Evolutionary conservation across 306 rosid genomes (phyloP).

Genomic region (Malus asiatica): DNA sequence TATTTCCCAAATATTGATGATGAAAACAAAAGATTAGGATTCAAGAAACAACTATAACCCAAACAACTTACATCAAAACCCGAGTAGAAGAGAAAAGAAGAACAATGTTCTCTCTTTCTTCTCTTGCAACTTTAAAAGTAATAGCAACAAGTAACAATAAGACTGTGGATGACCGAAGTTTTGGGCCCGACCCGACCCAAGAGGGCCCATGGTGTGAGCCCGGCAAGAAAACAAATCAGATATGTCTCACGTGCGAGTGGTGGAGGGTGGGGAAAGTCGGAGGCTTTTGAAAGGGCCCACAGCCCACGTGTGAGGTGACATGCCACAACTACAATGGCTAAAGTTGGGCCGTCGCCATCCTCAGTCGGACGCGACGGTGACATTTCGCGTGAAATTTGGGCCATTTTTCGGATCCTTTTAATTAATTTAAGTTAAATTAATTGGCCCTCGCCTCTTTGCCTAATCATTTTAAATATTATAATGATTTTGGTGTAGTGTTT

Average conservation of each 20-base stretch:
- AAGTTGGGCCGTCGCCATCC: constrained; percentile 34
- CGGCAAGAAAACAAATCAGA: constrained; percentile 35
- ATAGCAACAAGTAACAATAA: neutral
- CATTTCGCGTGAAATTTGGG: constrained; percentile 44
- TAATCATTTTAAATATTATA: neutral
- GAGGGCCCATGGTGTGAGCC: constrained; percentile 24
- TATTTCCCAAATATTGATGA: neutral
- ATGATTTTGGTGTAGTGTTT: neutral
- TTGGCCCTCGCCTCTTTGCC: neutral
- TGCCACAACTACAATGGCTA: constrained; percentile 11
- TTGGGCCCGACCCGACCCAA: constrained; percentile 21
- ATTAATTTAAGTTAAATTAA: neutral
- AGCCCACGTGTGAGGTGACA: constrained; percentile 48
- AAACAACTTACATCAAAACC: neutral
- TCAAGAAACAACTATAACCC: neutral
- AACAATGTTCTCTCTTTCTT: neutral
- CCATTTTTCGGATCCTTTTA: neutral
- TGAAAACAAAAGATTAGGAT: neutral
- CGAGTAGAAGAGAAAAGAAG: neutral
- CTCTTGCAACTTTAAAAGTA: too few relatives aligned
- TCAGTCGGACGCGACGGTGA: constrained; percentile 5
- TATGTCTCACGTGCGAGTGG: constrained; percentile 52
- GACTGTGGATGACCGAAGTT: constrained; percentile 11
- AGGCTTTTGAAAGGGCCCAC: constrained; percentile 9
- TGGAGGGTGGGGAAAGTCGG: neutral